Conservation (phyloP, 2,329 filamentous ascomycete genomes). For the Lasiodiplodia gonubiensis region DNA sequence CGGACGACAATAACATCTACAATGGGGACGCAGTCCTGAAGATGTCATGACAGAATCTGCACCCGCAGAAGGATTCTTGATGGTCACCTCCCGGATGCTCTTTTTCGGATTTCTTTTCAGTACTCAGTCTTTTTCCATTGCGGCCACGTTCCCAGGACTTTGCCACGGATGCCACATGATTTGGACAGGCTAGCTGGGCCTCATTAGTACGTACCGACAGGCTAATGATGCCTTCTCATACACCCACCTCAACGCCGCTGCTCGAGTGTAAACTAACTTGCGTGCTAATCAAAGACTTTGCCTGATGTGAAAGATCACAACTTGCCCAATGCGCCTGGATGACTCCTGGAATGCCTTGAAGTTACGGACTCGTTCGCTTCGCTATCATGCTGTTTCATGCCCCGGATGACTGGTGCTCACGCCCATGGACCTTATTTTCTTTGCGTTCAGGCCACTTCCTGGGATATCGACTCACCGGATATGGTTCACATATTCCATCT, state of each 20-base stretch:
- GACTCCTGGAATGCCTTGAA: neutral
- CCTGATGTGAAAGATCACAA: conserved; percentile 17
- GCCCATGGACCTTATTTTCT: neutral
- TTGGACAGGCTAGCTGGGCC: conserved; percentile 27
- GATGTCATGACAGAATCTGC: conserved; percentile 24
- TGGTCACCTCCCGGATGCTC: neutral
- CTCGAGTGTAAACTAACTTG: conserved; percentile 27
- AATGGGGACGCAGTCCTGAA: conserved; percentile 17
- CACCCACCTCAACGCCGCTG: conserved; percentile 16
- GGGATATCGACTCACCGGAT: neutral
- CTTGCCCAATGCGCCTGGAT: conserved; percentile 20
- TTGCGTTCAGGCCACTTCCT: neutral
- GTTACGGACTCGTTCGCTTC: neutral
- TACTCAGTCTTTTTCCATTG: conserved; percentile 2
- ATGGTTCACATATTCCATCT: neutral
- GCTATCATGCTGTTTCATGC: neutral
- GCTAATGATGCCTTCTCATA: conserved; percentile 23
- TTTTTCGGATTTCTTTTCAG: conserved; percentile 20
- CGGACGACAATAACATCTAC: conserved; percentile 22
- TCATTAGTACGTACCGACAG: conserved; percentile 30
- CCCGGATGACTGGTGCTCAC: neutral
- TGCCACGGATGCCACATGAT: conserved; percentile 9
- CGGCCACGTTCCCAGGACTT: conserved; percentile 12
- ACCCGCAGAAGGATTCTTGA: conserved; percentile 22
- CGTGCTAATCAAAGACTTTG: conserved; percentile 26